Base-by-base conservation (phyloP, 352 stramenopile genomes). In the Phytopythium mirpurense region DNA sequence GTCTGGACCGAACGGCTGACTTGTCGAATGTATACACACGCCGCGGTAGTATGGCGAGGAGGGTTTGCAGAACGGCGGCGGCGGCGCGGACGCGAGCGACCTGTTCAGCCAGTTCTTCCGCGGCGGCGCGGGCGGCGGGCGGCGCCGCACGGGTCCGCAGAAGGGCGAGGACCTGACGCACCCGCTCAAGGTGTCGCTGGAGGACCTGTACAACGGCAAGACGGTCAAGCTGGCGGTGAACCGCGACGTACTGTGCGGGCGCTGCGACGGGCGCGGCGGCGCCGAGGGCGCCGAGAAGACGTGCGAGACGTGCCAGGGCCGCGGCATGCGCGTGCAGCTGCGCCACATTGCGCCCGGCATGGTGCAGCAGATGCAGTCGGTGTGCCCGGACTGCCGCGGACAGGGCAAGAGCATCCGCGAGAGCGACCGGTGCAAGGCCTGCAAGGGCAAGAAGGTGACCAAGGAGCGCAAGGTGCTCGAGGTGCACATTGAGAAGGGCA, bases 171-270 rank as follows among this genome's bases (percentile, higher is more conserved):
- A 98, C 62, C 78, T 99, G 51, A 92, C 80, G 47, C 92, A 98
- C 77, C 89, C 90, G 31, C 76, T 98, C 55, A 97, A 97, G 69
- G 96, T 99, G 24, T 97, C 88, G 48, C 77, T 99, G 42, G 96
- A 99, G 69, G 97, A 99, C 63, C 70, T 99, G 44, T 99, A 99
- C 88, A 99, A 99, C 63, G 97, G 97, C 66, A 99, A 99, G 75
- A 99, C 94, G 8, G 91, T 98, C 45, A 98, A 98, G 62, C 74
- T 99, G 21, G 94, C 96, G 3, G 93, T 99, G 51, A 98, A 97
- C 62, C 93, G 96, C 36, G 96, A 99, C 63, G 89, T 96, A 57
- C 62, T 96, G 12, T 98, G 91, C 51, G 63, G 67, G 23, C 72
- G 80, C 55, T 98, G 91, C 59, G 85, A 93, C 27, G 91, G 91